Base-by-base conservation (phyloP, 2,329 filamentous ascomycete genomes). In the Dothistroma pini region DNA sequence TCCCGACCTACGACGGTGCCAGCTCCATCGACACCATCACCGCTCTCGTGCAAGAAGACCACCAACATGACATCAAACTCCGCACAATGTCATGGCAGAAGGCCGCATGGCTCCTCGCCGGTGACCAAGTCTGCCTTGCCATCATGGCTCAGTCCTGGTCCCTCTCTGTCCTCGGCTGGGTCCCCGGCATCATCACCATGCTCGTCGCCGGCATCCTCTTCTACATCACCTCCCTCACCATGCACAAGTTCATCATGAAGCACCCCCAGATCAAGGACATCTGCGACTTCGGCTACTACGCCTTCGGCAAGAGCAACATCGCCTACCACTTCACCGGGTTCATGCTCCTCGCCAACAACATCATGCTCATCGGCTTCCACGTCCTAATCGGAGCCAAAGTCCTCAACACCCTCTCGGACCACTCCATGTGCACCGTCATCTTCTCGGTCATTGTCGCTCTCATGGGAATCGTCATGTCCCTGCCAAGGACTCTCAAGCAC, bases 81-180 rank as follows among this genome's bases (percentile, higher is more conserved):
- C 75, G 80, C n/a, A 81, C 79, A 0, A 81, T 81, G 80, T 77
- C 79, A 34, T 83, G 80, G 80, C 79, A 82, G 63, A 81, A 81
- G 67, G 79, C 78, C 1, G 78, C 80, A 8, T 81, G 78, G 74
- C 68, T 81, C 38, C 75, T 81, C 6, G 72, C 70, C 11, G 80
- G 80, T 38, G 80, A 82, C 51, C 79, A 81, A 68, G 79, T 82
- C 38, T 82, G 79, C 68, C 70, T 82, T 5, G 80, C 80, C 31
- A 81, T 81, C 64, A 81, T 81, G 80, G 79, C 79, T 32, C 80
- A 82, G 66, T 75, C 78, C 7, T 81, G 79, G 80, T 80, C 79
- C 31, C 74, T 81, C 12, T 79, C 76, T 48, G 78, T 80, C n/a
- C 66, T 80, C 8, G 78, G 78, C 54, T 80, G 78, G 77, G 77